phyloP scores from a whole-genome alignment of 371 early-diverging fungal species.

The Mucor velutinosus region DNA sequence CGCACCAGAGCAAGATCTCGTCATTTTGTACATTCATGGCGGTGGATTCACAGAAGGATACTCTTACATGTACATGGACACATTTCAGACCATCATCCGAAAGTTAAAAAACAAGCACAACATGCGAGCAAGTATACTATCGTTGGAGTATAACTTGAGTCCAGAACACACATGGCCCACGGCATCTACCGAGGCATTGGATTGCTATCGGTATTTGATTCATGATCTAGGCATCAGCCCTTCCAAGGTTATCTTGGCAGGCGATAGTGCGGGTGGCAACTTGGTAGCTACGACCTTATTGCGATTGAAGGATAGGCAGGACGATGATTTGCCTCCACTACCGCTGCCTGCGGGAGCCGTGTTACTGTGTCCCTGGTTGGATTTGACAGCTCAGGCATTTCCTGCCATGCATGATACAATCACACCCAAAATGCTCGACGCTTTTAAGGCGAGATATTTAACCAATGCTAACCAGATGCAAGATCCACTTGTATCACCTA shows the following conservation, averaged over 20 bases:
- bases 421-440: not conserved
- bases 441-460: not conserved
- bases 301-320: slow-evolving; percentile 5
- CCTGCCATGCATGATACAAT: not conserved
- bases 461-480: not conserved
- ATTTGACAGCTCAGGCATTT: not conserved
- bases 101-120: slow-evolving; percentile 15
- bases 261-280: slow-evolving; percentile 37
- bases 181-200: slow-evolving; percentile 21
- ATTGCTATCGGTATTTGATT: slow-evolving; percentile 30
- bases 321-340: slow-evolving; percentile 12
- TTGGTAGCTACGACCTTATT: slow-evolving; percentile 21
- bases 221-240: slow-evolving; percentile 19
- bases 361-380: slow-evolving; percentile 28
- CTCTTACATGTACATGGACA: slow-evolving; percentile 28
- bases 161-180: slow-evolving; percentile 31
- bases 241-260: slow-evolving; percentile 19
- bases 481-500: slow-evolving; percentile 15
- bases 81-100: slow-evolving; percentile 16
- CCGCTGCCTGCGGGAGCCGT: slow-evolving; percentile 25
- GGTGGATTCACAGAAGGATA: slow-evolving; percentile 34
- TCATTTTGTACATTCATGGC: slow-evolving; percentile 31
- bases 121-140: slow-evolving; percentile 22
- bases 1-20: slow-evolving; percentile 14
- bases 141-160: slow-evolving; percentile 28